Base-by-base conservation (phyloP, 768 basidiomycete genomes). In the Saitozyma sp. region DNA sequence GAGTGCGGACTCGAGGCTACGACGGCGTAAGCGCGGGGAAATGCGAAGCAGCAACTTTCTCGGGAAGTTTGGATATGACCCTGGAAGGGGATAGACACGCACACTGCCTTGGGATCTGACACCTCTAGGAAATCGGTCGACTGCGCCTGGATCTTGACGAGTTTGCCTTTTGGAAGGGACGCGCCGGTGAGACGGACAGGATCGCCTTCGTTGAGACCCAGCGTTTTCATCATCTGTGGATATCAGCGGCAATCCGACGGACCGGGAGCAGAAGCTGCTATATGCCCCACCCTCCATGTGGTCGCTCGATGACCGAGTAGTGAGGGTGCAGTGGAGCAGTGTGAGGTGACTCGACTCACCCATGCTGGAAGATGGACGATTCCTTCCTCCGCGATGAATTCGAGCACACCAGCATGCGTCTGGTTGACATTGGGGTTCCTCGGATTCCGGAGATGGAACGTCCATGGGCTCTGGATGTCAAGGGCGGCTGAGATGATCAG, bases 371-470 rank as follows among this genome's bases (percentile, higher is more conserved):
- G 83, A 82, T 98, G 89, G 3, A 94, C 94, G 13, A 89, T 84
- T 11, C 96, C 96, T 79, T 98, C 95, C 60, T 96, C 89, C 2
- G 96, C 95, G 67, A 97, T 97, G 80, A 99, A 99, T 77, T 99
- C 96, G 38, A 99, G 85, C 37, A 99, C 96, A 83, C 96, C 96
- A 1, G 90, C 91, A 76, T 99, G 92, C 1, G 96, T 98, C 19
- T 76, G 67, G 86, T 93, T 58, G 85, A 89, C 41, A 86, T 90
- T 56, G 84, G 84, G 81, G 89, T 94, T 71, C 82, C 81, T 54
- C 0, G 96, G 95, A 80, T 98, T 98, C 54, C 91, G 88, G 56
- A 99, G 84, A 66, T 95, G 88, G 78, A 99, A 99, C 83, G 90
- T 92, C 94, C 94, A 96, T 0, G 96, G 96, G 0, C 85, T 84